Evolutionary conservation across 176 grass and related monocot genomes (phyloP).

Genomic region (Otatea glauca): DNA sequence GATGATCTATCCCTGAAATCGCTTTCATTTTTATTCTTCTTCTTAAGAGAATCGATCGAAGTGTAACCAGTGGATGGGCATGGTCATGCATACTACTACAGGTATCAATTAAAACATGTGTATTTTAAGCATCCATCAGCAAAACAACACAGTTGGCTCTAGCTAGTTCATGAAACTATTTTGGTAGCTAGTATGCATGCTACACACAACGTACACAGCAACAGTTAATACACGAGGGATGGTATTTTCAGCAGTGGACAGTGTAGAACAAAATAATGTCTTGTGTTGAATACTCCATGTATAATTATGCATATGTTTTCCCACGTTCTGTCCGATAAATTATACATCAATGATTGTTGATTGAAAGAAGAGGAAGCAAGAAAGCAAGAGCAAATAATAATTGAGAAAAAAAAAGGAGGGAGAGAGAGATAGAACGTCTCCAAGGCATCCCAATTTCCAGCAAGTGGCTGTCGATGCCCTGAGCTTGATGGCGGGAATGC

Average conservation of each 20-base stretch:
- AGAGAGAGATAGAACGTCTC: neutral
- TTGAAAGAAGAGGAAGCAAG: neutral
- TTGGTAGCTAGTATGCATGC: neutral
- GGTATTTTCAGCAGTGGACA: too few relatives aligned
- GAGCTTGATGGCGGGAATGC: neutral
- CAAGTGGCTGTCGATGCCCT: neutral
- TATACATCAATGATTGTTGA: neutral
- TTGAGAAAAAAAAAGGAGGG: neutral
- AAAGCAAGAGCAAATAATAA: slow-evolving; percentile 14
- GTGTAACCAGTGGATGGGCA: slow-evolving; percentile 10
- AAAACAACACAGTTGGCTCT: neutral
- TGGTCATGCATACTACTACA: neutral
- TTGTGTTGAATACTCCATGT: neutral
- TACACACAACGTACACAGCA: neutral
- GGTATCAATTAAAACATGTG: neutral
- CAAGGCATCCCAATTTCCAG: neutral
- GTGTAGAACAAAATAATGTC: neutral
- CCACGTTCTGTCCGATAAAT: neutral
- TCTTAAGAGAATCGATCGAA: neutral
- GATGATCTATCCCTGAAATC: neutral
- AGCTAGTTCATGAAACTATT: neutral
- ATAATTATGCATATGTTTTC: slow-evolving; percentile 3
- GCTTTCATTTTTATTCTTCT: neutral
- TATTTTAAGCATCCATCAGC: neutral
- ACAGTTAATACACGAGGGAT: neutral